phyloP scores from a whole-genome alignment of 129 eudicot genomes.

The Gnaphalium uliginosum region DNA sequence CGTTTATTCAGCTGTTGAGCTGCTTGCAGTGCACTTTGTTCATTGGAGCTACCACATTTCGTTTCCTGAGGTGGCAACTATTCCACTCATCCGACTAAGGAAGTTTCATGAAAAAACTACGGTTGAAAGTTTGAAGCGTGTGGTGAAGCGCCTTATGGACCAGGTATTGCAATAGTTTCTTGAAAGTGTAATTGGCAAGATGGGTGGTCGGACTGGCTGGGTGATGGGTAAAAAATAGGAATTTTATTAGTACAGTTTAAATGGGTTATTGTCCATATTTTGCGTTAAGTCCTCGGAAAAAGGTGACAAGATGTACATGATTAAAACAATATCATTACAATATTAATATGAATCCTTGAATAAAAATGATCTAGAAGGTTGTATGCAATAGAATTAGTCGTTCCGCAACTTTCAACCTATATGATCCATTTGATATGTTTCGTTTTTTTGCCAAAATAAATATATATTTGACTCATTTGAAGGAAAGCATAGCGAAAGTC shows the following conservation, averaged over 20 bases:
- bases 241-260: background rate
- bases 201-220: background rate
- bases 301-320: background rate
- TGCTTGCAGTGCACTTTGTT: slow-evolving; percentile 66
- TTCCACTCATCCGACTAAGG: slow-evolving; percentile 62
- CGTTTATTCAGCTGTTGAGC: slow-evolving; percentile 58
- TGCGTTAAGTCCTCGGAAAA: background rate
- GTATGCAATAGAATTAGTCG: background rate
- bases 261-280: background rate
- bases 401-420: no score
- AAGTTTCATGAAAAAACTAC: slow-evolving; percentile 57
- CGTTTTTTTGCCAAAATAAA: no score
- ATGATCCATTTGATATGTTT: no score
- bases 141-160: slow-evolving; percentile 77
- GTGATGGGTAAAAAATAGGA: background rate
- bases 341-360: background rate
- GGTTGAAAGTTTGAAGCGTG: slow-evolving; percentile 59
- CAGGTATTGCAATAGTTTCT: slow-evolving; percentile 48
- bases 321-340: background rate
- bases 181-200: background rate
- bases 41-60: slow-evolving; percentile 96
- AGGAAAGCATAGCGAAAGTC: no score
- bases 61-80: slow-evolving; percentile 84
- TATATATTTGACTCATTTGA: no score
- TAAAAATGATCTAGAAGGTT: background rate